Percentiles rank a stretch among this genome's conserved stretches.
Conservation (phyloP, 2,329 filamentous ascomycete species). For the Arthrobotrys megalospora region DNA sequence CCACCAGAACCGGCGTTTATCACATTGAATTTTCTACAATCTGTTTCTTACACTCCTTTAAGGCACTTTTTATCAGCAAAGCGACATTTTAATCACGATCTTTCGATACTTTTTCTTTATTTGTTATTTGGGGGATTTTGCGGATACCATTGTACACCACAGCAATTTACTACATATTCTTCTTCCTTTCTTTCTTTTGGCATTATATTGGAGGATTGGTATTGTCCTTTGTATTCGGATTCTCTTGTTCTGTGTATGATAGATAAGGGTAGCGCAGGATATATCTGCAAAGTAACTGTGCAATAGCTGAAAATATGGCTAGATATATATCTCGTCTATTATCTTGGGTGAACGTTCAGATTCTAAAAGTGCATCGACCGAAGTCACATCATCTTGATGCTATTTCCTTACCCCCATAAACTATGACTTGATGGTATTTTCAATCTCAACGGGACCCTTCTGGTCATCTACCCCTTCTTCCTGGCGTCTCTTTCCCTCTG, state of each 20-base stretch:
- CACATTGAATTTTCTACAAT: not conserved
- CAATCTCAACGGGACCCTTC: not conserved
- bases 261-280: constrained; percentile 16
- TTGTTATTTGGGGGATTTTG: constrained; percentile 29
- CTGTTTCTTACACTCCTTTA: constrained; percentile 27
- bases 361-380: not conserved
- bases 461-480: not conserved
- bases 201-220: constrained; percentile 43
- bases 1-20: constrained; percentile 16
- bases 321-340: not conserved
- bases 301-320: constrained; percentile 2
- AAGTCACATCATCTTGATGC: too few relatives aligned
- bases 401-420: too few relatives aligned
- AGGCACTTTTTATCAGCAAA: constrained; percentile 15
- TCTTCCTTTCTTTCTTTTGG: constrained; percentile 9
- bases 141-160: constrained; percentile 58
- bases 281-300: constrained; percentile 1
- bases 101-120: constrained; percentile 8
- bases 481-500: not conserved
- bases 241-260: constrained; percentile 28
- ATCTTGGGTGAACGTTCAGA: not conserved
- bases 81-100: constrained; percentile 40
- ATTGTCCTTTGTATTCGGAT: constrained; percentile 11
- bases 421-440: not conserved
- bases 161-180: constrained; percentile 9